phyloP scores from a whole-genome alignment of 805 yeast genomes.

The Metschnikowia kofuensis region DNA sequence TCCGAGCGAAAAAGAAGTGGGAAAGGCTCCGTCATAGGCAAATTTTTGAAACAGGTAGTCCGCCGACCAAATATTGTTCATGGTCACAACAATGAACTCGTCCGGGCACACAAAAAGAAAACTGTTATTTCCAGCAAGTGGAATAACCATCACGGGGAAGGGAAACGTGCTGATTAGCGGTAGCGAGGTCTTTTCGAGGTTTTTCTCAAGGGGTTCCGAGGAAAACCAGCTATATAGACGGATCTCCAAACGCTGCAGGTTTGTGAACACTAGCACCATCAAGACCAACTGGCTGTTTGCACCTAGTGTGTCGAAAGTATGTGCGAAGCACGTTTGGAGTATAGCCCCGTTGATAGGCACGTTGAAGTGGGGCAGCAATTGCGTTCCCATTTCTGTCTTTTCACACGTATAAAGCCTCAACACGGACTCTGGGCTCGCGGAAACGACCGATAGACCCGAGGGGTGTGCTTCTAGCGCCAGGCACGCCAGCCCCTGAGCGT shows the following conservation, averaged over 20 bases:
- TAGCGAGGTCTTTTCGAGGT: slow-evolving; percentile 34
- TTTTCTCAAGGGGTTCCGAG: slow-evolving; percentile 29
- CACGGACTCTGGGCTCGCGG: slow-evolving; percentile 33
- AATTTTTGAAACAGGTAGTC: slow-evolving; percentile 33
- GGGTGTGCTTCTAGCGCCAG: slow-evolving; percentile 31
- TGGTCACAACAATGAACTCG: slow-evolving; percentile 33
- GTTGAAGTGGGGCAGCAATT: slow-evolving; percentile 37
- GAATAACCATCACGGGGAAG: slow-evolving; percentile 42
- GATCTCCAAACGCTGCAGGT: slow-evolving; percentile 33
- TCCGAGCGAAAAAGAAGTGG: slow-evolving; percentile 37
- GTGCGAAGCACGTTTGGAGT: slow-evolving; percentile 42
- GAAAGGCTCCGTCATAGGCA: slow-evolving; percentile 31
- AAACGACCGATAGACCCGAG: slow-evolving; percentile 38
- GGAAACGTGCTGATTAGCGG: slow-evolving; percentile 39
- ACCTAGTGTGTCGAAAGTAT: slow-evolving; percentile 26
- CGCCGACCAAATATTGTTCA: slow-evolving; percentile 48
- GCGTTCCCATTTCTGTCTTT: slow-evolving; percentile 35
- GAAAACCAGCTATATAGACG: slow-evolving; percentile 42
- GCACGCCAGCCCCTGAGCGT: slow-evolving; percentile 23
- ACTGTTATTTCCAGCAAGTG: slow-evolving; percentile 33
- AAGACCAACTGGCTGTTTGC: slow-evolving; percentile 31
- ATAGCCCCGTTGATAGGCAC: slow-evolving; percentile 41
- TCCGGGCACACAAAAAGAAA: slow-evolving; percentile 39
- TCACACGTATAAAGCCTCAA: slow-evolving; percentile 39
- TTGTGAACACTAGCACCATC: slow-evolving; percentile 36